Evolutionary conservation across 176 grass and related monocot genomes (phyloP).

Genomic region (Musa beccarii): DNA sequence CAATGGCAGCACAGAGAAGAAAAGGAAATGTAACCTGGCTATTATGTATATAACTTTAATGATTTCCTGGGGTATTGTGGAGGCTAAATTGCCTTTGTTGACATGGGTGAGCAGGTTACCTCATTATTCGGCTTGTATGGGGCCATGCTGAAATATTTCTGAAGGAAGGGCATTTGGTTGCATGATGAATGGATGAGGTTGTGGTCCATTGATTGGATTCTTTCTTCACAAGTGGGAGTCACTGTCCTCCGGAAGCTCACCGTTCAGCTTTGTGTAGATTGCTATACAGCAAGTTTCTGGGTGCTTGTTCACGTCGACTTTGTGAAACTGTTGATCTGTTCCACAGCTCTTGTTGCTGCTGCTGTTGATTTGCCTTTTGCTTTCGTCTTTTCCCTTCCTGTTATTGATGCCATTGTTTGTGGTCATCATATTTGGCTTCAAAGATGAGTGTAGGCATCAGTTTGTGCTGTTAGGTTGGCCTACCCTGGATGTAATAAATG

Average conservation of each 20-base stretch:
- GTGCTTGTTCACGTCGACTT: background rate
- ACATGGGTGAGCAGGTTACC: background rate
- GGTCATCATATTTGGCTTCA: background rate
- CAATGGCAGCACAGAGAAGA: background rate
- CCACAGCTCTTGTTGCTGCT: background rate
- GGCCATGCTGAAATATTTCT: background rate
- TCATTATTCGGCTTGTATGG: background rate
- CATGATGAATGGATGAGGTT: background rate
- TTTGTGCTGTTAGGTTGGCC: no score
- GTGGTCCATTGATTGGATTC: slow-evolving; percentile 2
- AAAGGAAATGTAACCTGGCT: background rate
- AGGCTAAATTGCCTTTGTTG: slow-evolving; percentile 2
- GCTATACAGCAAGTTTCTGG: background rate
- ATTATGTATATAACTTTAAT: background rate
- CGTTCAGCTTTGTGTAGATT: background rate
- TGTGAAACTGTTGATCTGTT: background rate
- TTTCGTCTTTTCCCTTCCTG: no score
- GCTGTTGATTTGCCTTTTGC: background rate
- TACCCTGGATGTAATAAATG: no score
- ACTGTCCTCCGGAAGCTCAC: background rate
- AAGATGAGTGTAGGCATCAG: no score
- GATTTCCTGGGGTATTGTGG: background rate
- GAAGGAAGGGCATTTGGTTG: background rate
- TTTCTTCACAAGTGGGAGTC: background rate
- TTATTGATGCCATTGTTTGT: background rate